Evolutionary conservation across 352 stramenopile genomes (phyloP), one percentile per base, ranked within the genome.

Genomic region (Globisporangium emineosum): DNA sequence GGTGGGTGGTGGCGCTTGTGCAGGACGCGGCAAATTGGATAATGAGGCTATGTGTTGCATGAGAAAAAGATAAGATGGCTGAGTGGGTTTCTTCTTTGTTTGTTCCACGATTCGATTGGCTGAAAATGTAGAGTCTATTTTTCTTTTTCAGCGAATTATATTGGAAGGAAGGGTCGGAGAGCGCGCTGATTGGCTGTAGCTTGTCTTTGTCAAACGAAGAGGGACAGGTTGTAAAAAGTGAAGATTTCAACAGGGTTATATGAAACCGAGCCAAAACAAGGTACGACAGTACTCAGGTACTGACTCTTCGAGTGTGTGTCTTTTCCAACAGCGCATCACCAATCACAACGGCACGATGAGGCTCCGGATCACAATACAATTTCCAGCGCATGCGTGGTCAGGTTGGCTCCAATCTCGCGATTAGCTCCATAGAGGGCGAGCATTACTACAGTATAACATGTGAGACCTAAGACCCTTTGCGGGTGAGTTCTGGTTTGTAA

Each of bases 191-290:
- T 51, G 43, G 43, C 19, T 51, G 43, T 6, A 51, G n/a, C 43
- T 27, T 51, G 43, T 51, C 43, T 51, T 51, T 51, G 43, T 51
- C 43, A 51, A 51, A 51, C 43, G 6, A 10, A 27, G 12, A n/a
- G 15, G 19, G 40, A 47, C 4, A 47, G 13, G 37, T 13, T 37
- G 42, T 23, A 51, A 51, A 51, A 51, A 23, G n/a, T 45, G 37
- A 21, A 45, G 37, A 45, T 45, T 45, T 45, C 37, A 9, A 45
- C 37, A 45, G n/a, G n/a, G n/a, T n/a, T n/a, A n/a, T n/a, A n/a
- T n/a, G n/a, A n/a, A n/a, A n/a, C n/a, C n/a, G n/a, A n/a, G n/a
- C n/a, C n/a, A n/a, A n/a, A n/a, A n/a, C n/a, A n/a, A n/a, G 5
- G 37, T 45, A n/a, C 37, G 37, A 45, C 37, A 45, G 37, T 45